A percentile compares a stretch with the other conserved stretches of the same genome.
phyloP scores from a whole-genome alignment of 805 yeast genomes.

The Candida dajiaensis region DNA sequence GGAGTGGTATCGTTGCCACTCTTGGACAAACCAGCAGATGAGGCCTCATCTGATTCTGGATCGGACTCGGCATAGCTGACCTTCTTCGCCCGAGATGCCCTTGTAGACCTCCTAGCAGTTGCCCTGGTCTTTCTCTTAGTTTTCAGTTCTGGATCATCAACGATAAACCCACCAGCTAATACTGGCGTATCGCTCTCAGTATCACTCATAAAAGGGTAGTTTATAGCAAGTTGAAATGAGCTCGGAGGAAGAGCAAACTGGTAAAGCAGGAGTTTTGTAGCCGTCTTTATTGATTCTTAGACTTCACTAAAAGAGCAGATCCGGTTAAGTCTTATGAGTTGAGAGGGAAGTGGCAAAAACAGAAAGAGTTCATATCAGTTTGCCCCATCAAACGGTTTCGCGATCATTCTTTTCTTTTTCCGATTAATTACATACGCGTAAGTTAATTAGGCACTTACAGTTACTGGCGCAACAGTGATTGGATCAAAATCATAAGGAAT shows the following conservation, averaged over 20 bases:
- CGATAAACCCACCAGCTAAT: conserved; percentile 22
- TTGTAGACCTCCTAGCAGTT: background rate
- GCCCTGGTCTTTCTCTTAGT: conserved; percentile 1
- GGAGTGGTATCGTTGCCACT: conserved; percentile 5
- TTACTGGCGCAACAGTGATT: too few species aligned
- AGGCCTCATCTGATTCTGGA: conserved; percentile 6
- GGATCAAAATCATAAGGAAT: too few species aligned
- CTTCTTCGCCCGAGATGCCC: background rate
- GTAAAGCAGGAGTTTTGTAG: too few species aligned
- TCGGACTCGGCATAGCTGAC: conserved; percentile 4
- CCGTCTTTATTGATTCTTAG: too few species aligned
- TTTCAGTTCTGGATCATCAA: conserved; percentile 22
- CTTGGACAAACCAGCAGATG: conserved; percentile 2
- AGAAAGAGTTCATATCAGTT: too few species aligned
- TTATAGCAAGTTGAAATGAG: background rate
- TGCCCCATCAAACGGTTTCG: too few species aligned
- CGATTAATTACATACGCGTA: too few species aligned
- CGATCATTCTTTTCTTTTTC: too few species aligned
- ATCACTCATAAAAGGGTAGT: background rate
- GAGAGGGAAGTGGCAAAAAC: too few species aligned
- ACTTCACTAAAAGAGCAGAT: background rate
- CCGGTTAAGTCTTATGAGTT: too few species aligned
- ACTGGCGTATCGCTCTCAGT: conserved; percentile 20
- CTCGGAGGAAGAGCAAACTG: too few species aligned
- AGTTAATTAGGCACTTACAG: too few species aligned